Percentiles rank a stretch among this genome's conserved stretches.
phyloP scores from a whole-genome alignment of 2,329 filamentous ascomycete genomes.

The Aspergillus brunneoviolaceus region DNA sequence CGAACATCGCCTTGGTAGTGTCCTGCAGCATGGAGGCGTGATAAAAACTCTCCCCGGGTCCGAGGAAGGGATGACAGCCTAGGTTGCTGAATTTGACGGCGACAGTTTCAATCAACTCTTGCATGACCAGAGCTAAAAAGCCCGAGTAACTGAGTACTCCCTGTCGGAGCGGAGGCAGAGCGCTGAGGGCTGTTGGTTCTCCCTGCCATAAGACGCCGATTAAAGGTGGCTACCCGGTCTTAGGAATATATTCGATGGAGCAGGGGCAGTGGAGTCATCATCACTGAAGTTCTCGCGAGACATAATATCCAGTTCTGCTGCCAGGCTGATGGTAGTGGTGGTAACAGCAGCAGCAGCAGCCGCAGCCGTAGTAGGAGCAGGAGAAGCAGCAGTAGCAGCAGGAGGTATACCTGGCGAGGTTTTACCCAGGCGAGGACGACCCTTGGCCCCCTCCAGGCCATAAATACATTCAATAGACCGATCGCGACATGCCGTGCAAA shows the following conservation, averaged over 20 bases:
- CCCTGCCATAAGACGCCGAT: not conserved
- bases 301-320: slow-evolving; percentile 4
- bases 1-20: not conserved
- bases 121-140: not conserved
- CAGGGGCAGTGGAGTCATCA: not conserved
- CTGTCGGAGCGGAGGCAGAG: not conserved
- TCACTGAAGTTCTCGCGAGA: slow-evolving; percentile 5
- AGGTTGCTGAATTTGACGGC: not conserved
- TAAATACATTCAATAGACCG: slow-evolving; percentile 6
- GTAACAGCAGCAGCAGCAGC: not conserved
- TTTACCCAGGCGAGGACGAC: not conserved
- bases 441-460: not conserved
- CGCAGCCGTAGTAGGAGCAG: not conserved
- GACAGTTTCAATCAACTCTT: slow-evolving; percentile 1
- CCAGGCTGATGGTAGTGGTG: not conserved
- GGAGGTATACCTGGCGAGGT: not conserved
- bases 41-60: not conserved
- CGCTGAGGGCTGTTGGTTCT: not conserved
- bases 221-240: slow-evolving; percentile 1
- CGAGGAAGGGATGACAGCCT: slow-evolving; percentile 1
- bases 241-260: slow-evolving; percentile 2
- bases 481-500: slow-evolving; percentile 4
- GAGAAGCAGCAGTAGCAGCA: not conserved
- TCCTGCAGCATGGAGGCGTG: slow-evolving; percentile 1
- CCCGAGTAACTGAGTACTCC: not conserved